phyloP scores from a whole-genome alignment of 257 asterid genomes.

The Solanum dulcamara region DNA sequence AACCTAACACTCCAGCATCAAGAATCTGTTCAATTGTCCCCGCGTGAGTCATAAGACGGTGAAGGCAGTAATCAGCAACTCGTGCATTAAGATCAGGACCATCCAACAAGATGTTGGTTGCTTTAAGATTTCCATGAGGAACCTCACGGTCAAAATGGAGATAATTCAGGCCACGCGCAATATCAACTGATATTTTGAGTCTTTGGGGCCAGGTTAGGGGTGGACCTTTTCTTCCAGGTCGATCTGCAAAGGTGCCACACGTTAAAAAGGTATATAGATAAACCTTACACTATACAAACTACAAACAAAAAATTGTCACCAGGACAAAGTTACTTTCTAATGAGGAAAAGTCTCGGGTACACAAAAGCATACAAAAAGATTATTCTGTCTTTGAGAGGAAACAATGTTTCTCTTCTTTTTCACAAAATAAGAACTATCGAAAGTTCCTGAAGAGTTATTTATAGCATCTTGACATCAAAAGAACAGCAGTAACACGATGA shows the following conservation, averaged over 20 bases:
- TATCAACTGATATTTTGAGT: slow-evolving; percentile 87
- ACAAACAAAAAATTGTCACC: background rate
- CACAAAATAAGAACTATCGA: background rate
- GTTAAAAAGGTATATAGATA: background rate
- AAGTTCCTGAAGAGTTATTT: background rate
- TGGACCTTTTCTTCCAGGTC: slow-evolving; percentile 83
- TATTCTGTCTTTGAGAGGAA: background rate
- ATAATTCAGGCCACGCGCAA: slow-evolving; percentile 97
- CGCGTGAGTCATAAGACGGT: slow-evolving; percentile 91
- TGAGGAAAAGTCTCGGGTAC: background rate
- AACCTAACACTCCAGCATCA: slow-evolving; percentile 87
- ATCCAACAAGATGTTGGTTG: slow-evolving; percentile 70
- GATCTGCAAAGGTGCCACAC: slow-evolving; percentile 33
- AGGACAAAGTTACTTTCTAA: background rate
- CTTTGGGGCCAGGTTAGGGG: slow-evolving; percentile 80
- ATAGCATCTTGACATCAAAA: background rate
- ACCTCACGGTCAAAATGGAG: slow-evolving; percentile 97
- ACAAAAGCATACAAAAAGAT: background rate
- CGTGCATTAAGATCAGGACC: slow-evolving; percentile 83
- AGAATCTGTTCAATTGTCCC: slow-evolving; percentile 89
- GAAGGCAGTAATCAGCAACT: slow-evolving; percentile 89
- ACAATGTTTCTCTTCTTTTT: background rate
- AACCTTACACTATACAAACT: background rate
- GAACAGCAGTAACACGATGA: background rate
- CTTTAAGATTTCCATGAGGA: slow-evolving; percentile 94